These are phyloP conservation scores for Cryptococcus floricola DNA, from an alignment of 1,284 basidiomycete species.

Conservation along the genomic window DNA sequence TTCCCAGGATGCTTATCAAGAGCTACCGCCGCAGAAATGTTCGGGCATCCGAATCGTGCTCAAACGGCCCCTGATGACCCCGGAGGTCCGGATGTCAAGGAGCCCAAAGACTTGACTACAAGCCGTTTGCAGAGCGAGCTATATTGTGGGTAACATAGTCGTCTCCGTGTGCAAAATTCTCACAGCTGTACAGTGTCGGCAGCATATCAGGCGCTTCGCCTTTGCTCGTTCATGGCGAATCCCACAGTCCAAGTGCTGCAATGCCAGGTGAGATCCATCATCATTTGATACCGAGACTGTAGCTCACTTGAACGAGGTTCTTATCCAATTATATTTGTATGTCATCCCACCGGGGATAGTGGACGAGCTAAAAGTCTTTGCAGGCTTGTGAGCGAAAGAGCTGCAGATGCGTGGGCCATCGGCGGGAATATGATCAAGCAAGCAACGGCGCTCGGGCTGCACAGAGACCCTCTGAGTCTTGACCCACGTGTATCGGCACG, in stretches of 20 bases:
- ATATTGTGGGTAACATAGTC: slow-evolving; percentile 31
- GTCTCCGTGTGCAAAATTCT: not conserved
- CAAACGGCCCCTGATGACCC: slow-evolving; percentile 1
- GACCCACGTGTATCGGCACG: slow-evolving; percentile 41
- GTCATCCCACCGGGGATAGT: not conserved
- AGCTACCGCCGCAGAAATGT: slow-evolving; percentile 41
- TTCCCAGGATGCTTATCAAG: slow-evolving; percentile 39
- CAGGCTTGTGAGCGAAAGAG: slow-evolving; percentile 42
- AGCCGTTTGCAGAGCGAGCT: slow-evolving; percentile 48
- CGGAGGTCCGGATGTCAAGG: slow-evolving; percentile 3
- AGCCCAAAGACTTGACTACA: slow-evolving; percentile 39
- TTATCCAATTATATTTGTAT: slow-evolving; percentile 45
- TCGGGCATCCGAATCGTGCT: slow-evolving; percentile 27
- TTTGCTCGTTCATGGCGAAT: slow-evolving; percentile 48
- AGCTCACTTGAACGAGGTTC: slow-evolving; percentile 15
- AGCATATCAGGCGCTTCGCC: slow-evolving; percentile 46
- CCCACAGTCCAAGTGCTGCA: slow-evolving; percentile 45
- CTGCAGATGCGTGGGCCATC: slow-evolving; percentile 45
- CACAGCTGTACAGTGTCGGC: slow-evolving; percentile 35
- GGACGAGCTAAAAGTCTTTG: not conserved
- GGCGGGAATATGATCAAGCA: slow-evolving; percentile 44
- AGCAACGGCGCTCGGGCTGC: slow-evolving; percentile 45
- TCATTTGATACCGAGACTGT: not conserved
- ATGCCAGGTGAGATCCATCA: slow-evolving; percentile 22
- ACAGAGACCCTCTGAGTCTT: slow-evolving; percentile 43